Evolutionary conservation across 176 grass and related monocot species (phyloP).

Genomic region (Cymbopogon citratus): DNA sequence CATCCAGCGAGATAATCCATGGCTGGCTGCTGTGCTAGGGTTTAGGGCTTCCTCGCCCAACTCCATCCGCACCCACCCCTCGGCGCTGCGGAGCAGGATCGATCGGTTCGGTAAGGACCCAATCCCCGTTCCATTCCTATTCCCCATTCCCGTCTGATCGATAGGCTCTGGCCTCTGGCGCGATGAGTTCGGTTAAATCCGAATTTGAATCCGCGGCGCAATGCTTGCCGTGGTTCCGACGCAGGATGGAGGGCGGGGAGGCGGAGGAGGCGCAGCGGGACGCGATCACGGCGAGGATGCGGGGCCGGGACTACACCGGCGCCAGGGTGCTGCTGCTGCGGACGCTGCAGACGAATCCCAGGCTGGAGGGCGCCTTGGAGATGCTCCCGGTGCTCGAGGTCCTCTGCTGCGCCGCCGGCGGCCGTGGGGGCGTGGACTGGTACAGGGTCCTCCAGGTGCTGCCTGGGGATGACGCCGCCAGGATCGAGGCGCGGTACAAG

Average conservation of each 20-base stretch:
- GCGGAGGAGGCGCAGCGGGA: conserved; percentile 27
- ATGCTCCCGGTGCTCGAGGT: conserved; percentile 66
- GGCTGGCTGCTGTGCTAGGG: conserved; percentile 12
- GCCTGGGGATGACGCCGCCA: conserved; percentile 23
- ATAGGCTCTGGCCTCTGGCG: background rate
- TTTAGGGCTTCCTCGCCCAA: background rate
- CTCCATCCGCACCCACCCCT: background rate
- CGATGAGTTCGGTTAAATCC: background rate
- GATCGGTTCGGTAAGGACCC: conserved; percentile 15
- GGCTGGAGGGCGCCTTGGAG: conserved; percentile 47
- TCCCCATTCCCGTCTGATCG: background rate
- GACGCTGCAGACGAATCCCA: conserved; percentile 53
- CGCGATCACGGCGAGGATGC: conserved; percentile 39
- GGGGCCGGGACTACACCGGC: conserved; percentile 45
- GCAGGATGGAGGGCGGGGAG: conserved; percentile 25
- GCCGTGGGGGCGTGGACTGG: conserved; percentile 31
- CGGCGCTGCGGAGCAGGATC: background rate
- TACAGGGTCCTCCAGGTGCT: conserved; percentile 57
- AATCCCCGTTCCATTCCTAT: background rate
- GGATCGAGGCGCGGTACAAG: conserved; percentile 40
- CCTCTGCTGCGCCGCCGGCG: conserved; percentile 48
- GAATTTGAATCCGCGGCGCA: background rate
- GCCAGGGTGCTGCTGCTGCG: conserved; percentile 49
- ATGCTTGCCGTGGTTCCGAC: background rate
- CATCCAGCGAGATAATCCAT: too few species aligned